Evolutionary conservation across 306 rosid species (phyloP), one percentile per base, ranked within the genome.

Genomic region (Sphenostylis stenocarpa): DNA sequence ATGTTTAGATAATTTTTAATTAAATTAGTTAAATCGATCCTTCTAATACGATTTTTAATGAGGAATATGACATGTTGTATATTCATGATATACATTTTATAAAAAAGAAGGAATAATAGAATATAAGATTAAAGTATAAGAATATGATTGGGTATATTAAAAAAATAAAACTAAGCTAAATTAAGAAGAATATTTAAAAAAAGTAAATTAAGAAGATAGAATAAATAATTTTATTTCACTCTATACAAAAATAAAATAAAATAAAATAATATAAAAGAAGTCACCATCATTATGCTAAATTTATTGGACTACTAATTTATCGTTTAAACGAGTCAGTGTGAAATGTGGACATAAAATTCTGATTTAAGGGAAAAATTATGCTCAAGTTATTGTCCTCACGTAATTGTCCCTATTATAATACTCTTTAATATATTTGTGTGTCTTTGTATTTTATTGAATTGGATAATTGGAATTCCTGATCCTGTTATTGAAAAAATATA

Each of bases 311-410:
- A 17, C 3, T 14, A 33, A 21, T 66, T 20, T 43, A 2, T 26
- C 19, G 20, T 17, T 44, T 38, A 10, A 34, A 58, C 58, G 77
- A 70, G 29, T 29, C 44, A 19, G 15, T 62, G 71, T 78, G 41
- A 75, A 44, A 41, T 62, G 77, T 67, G 73, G 55, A 34, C 16
- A 47, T 67, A 11, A 13, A 56, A 62, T 41, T 69, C 36, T 58
- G 56, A 13, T 75, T 45, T 43, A 5, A 19, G 47, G 49, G 34
- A 16, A 62, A 34, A 23, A 51, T 29, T 61, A 77, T 76, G 58
- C 29, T 48, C 13, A 74, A 60, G 49, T 70, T 80, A 6, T 11
- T 56, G 75, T 62, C 71, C 34, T 44, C 38, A 57, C 39, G 53
- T 29, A 56, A 60, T 75, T 70, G 53, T 48, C 29, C 47, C 7